Base-by-base conservation (phyloP, 164 flowering plant genomes). In the Aristolochia contorta region DNA sequence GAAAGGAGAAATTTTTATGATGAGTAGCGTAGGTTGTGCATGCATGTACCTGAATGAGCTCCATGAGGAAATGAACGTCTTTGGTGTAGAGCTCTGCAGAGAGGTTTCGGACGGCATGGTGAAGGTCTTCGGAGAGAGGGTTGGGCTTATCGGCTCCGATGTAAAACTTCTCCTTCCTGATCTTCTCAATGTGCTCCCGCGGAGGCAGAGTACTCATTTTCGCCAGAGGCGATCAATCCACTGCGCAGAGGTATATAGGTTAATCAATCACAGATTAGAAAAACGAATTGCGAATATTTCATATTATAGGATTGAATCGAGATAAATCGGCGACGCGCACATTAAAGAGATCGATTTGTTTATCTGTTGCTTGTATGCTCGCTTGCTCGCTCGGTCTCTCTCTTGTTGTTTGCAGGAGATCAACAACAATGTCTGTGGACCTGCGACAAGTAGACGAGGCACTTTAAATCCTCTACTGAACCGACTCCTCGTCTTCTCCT, bases 21-120 rank as follows among this genome's bases (percentile, higher is more conserved):
- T n/a, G n/a, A n/a, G n/a, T n/a, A n/a, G n/a, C n/a, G n/a, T n/a
- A n/a, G n/a, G n/a, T n/a, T n/a, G n/a, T n/a, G n/a, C n/a, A n/a
- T n/a, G 22, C 30, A 5, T 5, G 5, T 27, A 85, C 89, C 80
- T 86, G 87, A 20, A 86, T 79, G 65, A 86, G 77, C 54, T 86
- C 89, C 89, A 82, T 84, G 56, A 86, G 80, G 50, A 83, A 86
- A 62, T 82, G 87, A 12, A 79, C 85, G 72, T 82, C 92, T 54
- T 86, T 84, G 47, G 87, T 64, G 49, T 86, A 86, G 16, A 86
- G 85, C 47, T 86, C 92, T 56, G 82, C 84, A 14, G 92, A 80
- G n/a, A 86, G 81, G 58, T 68, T 63, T 58, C 69, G 75, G 1
- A 86, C 92, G 7, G 92, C 82, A 32, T 79, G 79, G 41, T 84